phyloP scores from a whole-genome alignment of 805 yeast genomes.

The Saccharomycopsis sp. region DNA sequence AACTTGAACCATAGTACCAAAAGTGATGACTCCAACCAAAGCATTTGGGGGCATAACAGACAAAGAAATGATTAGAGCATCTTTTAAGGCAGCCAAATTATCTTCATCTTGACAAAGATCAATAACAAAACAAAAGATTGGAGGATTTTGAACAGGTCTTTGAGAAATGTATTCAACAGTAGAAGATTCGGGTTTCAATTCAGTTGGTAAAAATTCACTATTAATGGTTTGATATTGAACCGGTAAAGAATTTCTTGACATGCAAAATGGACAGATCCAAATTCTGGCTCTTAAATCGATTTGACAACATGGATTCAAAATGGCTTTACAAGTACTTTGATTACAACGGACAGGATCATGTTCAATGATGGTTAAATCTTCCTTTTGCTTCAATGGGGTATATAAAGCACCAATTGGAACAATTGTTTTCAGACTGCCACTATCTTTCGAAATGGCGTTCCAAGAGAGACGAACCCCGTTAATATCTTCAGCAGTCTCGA shows the following conservation, averaged over 20 bases:
- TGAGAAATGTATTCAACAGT: slow-evolving; percentile 80
- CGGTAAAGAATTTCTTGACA: slow-evolving; percentile 69
- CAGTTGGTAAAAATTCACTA: slow-evolving; percentile 71
- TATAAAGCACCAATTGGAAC: slow-evolving; percentile 91
- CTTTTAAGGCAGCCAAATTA: slow-evolving; percentile 74
- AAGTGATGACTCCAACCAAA: slow-evolving; percentile 77
- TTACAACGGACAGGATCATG: slow-evolving; percentile 84
- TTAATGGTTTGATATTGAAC: slow-evolving; percentile 69
- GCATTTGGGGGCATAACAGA: slow-evolving; percentile 81
- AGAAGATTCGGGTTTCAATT: slow-evolving; percentile 55
- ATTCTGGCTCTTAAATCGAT: slow-evolving; percentile 63
- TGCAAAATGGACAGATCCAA: slow-evolving; percentile 86
- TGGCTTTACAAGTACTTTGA: slow-evolving; percentile 65
- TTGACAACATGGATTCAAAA: slow-evolving; percentile 79
- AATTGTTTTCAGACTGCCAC: slow-evolving; percentile 82
- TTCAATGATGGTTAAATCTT: slow-evolving; percentile 64
- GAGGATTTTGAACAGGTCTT: slow-evolving; percentile 76
- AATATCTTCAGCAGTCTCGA: slow-evolving; percentile 55
- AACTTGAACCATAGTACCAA: slow-evolving; percentile 82
- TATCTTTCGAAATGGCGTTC: slow-evolving; percentile 82
- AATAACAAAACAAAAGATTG: slow-evolving; percentile 75
- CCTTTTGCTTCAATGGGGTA: slow-evolving; percentile 82
- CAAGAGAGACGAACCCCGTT: slow-evolving; percentile 72
- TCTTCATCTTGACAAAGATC: slow-evolving; percentile 88
- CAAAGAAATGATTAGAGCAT: slow-evolving; percentile 64